Conservation (phyloP, 345 rosid genomes). For the Noccaea caerulescens region DNA sequence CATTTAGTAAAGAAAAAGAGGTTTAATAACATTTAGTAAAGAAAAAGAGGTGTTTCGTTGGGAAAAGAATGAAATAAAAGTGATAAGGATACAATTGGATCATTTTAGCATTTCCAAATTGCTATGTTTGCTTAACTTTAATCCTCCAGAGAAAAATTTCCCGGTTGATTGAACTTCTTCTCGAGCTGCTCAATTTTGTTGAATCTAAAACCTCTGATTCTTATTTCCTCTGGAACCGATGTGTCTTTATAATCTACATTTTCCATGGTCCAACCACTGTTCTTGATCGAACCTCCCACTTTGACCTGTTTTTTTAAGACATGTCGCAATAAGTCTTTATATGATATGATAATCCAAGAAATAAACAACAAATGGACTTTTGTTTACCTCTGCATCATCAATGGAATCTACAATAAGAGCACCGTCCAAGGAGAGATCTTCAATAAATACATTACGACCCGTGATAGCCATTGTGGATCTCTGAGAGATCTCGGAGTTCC, state of each 20-base stretch:
- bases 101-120: not conserved
- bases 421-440: slow-evolving; percentile 80
- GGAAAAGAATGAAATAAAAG: not conserved
- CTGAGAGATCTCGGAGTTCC: slow-evolving; percentile 67
- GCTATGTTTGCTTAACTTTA: slow-evolving; percentile 2
- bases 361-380: not conserved
- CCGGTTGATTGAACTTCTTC: slow-evolving; percentile 58
- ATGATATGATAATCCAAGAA: slow-evolving; percentile 14
- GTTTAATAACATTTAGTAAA: too few species aligned
- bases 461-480: slow-evolving; percentile 73
- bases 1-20: not conserved
- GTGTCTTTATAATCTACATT: slow-evolving; percentile 70
- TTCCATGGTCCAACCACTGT: slow-evolving; percentile 85
- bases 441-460: slow-evolving; percentile 59
- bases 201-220: slow-evolving; percentile 80
- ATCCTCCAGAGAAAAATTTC: slow-evolving; percentile 46
- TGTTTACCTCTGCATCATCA: slow-evolving; percentile 80
- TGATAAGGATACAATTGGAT: not conserved
- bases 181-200: slow-evolving; percentile 72
- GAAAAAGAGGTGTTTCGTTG: not conserved
- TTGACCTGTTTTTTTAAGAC: slow-evolving; percentile 54
- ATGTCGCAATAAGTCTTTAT: slow-evolving; percentile 19
- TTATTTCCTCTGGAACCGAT: slow-evolving; percentile 70
- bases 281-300: slow-evolving; percentile 65
- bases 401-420: slow-evolving; percentile 67